Base-by-base conservation (phyloP, 1,139 yeast species). In the Taphrina communis region DNA sequence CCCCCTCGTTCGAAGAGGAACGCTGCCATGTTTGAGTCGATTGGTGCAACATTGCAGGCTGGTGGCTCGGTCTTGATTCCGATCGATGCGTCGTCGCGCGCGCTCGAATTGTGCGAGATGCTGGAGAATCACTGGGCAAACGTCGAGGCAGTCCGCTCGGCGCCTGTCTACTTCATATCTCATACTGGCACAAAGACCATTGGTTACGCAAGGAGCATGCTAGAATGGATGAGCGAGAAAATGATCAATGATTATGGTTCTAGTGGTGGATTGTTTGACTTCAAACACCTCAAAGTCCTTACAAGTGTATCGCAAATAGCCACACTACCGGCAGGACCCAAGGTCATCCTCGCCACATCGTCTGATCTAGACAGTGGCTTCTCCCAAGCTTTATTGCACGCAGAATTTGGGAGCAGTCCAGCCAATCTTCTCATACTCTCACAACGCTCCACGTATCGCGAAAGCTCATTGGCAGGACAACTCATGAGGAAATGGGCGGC, bases 191-290 rank as follows among this genome's bases (percentile, higher is more conserved):
- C 91, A 0, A 87, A 94, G 75, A 84, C 90, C 1, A 79, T 94
- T 72, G 84, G 89, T 51, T 91, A 89, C 76, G 97, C 97, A 0
- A 86, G 92, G 21, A 88, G 91, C 70, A 89, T 94, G 87, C 79
- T 93, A 36, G 99, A 95, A 79, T 95, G 98, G 98, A 89, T 94
- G 94, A 87, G 96, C 0, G 85, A 93, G 0, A 84, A 86, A 38
- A 84, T 92, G 56, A 84, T 90, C 44, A 88, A 89, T 73, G 89
- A 88, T 67, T 91, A 97, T 94, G 97, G 90, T 73, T 80, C 83
- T 11, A 83, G 86, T 72, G 87, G 86, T 68, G 85, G 85, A 1
- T 97, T 97, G 0, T 88, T 89, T 70, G 82, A 79, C 46, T 77
- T 70, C 80, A 88, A 41, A 81, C 86, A 75, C 85, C 85, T 71